These are phyloP conservation scores for Leptodontidium sp. DNA, from an alignment of 2,329 filamentous ascomycete genomes.

Conservation along the genomic window DNA sequence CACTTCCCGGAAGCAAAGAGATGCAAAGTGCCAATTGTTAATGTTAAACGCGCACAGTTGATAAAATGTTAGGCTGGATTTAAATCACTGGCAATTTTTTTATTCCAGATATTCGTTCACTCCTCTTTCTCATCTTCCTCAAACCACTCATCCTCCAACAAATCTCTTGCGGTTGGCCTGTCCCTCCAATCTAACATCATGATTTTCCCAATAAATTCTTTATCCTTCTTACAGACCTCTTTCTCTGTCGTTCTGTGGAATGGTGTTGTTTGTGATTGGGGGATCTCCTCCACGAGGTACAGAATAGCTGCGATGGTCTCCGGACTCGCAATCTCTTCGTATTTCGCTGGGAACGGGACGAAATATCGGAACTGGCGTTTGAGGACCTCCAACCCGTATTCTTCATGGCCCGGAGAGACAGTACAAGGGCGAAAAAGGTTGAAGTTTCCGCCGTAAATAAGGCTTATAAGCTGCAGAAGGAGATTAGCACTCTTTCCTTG, in stretches of 20 bases:
- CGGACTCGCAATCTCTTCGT: slow-evolving; percentile 27
- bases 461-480: slow-evolving; percentile 29
- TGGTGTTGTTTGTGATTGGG: slow-evolving; percentile 39
- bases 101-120: slow-evolving; percentile 11
- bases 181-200: slow-evolving; percentile 37
- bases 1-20: too few species aligned
- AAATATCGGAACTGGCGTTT: slow-evolving; percentile 29
- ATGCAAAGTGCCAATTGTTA: too few species aligned
- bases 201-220: slow-evolving; percentile 26
- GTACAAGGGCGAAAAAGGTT: slow-evolving; percentile 26
- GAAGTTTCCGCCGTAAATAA: slow-evolving; percentile 34
- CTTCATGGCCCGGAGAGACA: slow-evolving; percentile 26
- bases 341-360: slow-evolving; percentile 24
- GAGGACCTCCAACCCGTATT: slow-evolving; percentile 31
- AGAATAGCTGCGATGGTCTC: slow-evolving; percentile 24
- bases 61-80: neutral
- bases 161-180: slow-evolving; percentile 32
- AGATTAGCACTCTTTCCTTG: slow-evolving; percentile 10
- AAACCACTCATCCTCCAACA: slow-evolving; percentile 38
- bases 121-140: slow-evolving; percentile 20
- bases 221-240: slow-evolving; percentile 13
- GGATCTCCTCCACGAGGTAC: slow-evolving; percentile 28
- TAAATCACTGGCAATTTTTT: neutral
- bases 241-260: slow-evolving; percentile 37
- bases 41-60: too few species aligned